Base-by-base conservation (phyloP, 192 early-diverging fungal genomes). In the Coemansia sp. region DNA sequence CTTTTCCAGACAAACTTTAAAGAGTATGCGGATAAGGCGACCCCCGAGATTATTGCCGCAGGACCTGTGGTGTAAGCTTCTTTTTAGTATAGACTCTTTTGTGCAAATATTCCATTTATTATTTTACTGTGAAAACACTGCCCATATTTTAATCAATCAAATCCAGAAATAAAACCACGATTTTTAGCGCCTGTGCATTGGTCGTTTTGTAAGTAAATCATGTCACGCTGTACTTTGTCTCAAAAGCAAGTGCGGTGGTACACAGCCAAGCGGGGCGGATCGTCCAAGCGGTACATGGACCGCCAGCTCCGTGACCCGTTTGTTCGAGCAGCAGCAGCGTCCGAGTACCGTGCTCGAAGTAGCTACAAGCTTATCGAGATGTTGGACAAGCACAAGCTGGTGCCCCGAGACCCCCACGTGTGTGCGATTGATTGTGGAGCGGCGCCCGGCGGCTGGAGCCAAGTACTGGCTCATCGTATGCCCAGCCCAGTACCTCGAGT, bases 1-100 rank as follows among this genome's bases (percentile, higher is more conserved):
- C 86, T 93, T 38, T 98, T 98, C 83, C 84, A 87, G 64, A 84
- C 92, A 17, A 96, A 98, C 87, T 98, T 98, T 80, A 86, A 88
- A 69, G 83, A 83, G 62, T 98, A 91, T 67, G 87, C 87, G 49
- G 87, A 90, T 67, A 86, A 91, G 68, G 86, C 91, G 62, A 85
- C 88, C 32, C 59, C 86, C 55, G 90, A 90, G 60, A 89, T 92
- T 60, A 72, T 93, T 45, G 83, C 83, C 52, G 89, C 88, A 62
- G 92, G 89, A 29, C 85, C 91, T 59, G 72, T 84, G 70, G 62
- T 85, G 65, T 83, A 73, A 76, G 23, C 5, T 29, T 61, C 45
- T 53, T 55, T 23, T 22, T 43, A 15, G 23, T 12, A 29, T 24
- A 32, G 23, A 29, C 43, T 58, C 22, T 22, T 58, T 49, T 50